Conservation (phyloP, 202 grass and related monocot species). For the Dendrocalamus latiflorus region DNA sequence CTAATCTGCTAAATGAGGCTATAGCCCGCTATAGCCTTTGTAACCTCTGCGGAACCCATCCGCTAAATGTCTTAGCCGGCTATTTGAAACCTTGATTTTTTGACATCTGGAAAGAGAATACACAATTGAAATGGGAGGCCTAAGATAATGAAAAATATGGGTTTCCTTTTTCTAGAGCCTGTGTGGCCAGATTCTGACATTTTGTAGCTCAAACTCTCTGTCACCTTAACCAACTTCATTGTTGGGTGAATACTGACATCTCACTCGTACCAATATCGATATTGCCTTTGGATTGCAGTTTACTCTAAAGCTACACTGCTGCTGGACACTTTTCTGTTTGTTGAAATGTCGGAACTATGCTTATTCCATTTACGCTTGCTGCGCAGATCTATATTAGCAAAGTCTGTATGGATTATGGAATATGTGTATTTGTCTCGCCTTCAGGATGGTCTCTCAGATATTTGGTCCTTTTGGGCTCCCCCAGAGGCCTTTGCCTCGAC, state of each 20-base stretch:
- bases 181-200: neutral
- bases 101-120: constrained; percentile 43
- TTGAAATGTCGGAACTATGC: neutral
- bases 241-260: constrained; percentile 1
- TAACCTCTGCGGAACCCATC: too few species aligned
- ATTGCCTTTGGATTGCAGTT: constrained; percentile 18
- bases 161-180: neutral
- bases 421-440: too few species aligned
- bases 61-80: too few species aligned
- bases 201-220: neutral
- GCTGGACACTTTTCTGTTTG: constrained; percentile 13
- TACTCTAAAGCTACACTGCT: constrained; percentile 19
- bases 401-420: neutral
- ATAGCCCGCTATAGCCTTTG: too few species aligned
- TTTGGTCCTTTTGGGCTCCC: neutral
- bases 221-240: neutral
- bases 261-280: neutral
- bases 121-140: constrained; percentile 30
- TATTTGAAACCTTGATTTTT: too few species aligned
- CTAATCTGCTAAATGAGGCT: too few species aligned
- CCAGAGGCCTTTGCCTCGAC: neutral
- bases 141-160: neutral
- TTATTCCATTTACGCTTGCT: neutral
- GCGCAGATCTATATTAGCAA: neutral
- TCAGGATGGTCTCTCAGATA: too few species aligned